Percentiles rank a stretch among this genome's conserved stretches.
Evolutionary conservation across 495 filamentous ascomycete genomes (phyloP).

Genomic region (Penicillium maclennaniae): DNA sequence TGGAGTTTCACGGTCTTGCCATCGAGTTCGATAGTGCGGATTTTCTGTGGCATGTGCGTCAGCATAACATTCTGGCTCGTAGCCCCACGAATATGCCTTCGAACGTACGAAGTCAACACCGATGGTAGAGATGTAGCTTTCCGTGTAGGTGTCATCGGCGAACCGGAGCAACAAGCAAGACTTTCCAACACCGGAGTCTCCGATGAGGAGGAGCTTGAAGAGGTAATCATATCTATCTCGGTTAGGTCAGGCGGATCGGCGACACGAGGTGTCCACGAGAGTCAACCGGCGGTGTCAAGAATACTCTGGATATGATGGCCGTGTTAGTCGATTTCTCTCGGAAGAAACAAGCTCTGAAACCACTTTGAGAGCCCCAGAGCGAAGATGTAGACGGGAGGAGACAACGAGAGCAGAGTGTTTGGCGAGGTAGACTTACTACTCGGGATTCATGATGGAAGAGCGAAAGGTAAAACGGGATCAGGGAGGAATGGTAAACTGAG

Average conservation of each 20-base stretch:
- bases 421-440: conserved; percentile 65
- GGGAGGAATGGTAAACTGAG: not conserved
- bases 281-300: not conserved
- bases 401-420: conserved; percentile 2
- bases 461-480: not conserved
- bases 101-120: conserved; percentile 95
- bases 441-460: conserved; percentile 72
- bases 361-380: not conserved
- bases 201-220: conserved; percentile 99
- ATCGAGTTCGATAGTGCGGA: conserved; percentile 97
- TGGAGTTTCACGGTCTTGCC: conserved; percentile 99
- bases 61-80: conserved; percentile 8
- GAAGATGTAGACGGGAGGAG: conserved; percentile 14
- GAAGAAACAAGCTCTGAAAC: not conserved
- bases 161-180: conserved; percentile 96
- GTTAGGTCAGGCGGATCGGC: conserved; percentile 27
- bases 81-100: conserved; percentile 12
- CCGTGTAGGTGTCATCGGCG: conserved; percentile 99
- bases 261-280: conserved; percentile 4
- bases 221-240: conserved; percentile 94
- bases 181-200: conserved; percentile 99
- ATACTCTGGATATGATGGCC: conserved; percentile 22
- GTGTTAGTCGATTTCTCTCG: conserved; percentile 3
- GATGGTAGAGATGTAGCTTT: conserved; percentile 99
- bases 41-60: conserved; percentile 68